Percentiles rank a stretch among this genome's conserved stretches.
These are phyloP conservation scores for Agrocybe pediades DNA, from an alignment of 768 basidiomycete genomes.

Conservation along the genomic window DNA sequence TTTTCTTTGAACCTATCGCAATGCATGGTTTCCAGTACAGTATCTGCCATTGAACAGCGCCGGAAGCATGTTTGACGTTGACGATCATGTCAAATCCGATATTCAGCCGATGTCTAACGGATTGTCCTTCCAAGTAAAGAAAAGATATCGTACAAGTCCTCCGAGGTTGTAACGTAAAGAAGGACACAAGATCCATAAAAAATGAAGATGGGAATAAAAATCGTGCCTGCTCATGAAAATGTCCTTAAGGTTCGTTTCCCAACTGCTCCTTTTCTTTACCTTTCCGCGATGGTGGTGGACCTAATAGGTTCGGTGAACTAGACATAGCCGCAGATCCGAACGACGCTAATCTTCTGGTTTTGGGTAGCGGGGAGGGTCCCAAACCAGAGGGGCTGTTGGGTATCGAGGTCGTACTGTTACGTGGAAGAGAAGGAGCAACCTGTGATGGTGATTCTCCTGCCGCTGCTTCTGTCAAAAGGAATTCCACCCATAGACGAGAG, in stretches of 20 bases:
- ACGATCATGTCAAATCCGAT: too few species aligned
- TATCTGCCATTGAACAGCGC: too few species aligned
- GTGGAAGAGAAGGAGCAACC: slow-evolving; percentile 23
- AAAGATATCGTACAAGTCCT: not conserved
- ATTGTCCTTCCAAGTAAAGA: not conserved
- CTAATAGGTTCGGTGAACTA: slow-evolving; percentile 37
- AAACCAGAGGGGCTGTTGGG: slow-evolving; percentile 32
- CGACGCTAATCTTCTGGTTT: slow-evolving; percentile 31
- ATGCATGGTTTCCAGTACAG: too few species aligned
- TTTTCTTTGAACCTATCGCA: not conserved
- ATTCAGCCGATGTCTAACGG: not conserved
- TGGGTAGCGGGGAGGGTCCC: slow-evolving; percentile 9
- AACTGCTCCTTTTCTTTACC: slow-evolving; percentile 27
- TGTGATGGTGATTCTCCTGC: slow-evolving; percentile 36
- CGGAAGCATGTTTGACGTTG: too few species aligned
- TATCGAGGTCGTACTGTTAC: slow-evolving; percentile 30
- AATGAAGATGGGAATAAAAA: not conserved
- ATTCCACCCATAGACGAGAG: slow-evolving; percentile 97
- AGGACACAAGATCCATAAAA: not conserved
- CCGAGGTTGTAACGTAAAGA: not conserved
- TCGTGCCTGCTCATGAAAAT: not conserved
- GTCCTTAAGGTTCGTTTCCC: slow-evolving; percentile 16
- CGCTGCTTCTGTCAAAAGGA: slow-evolving; percentile 89
- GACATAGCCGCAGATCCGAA: slow-evolving; percentile 25
- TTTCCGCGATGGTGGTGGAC: slow-evolving; percentile 23